Base-by-base conservation (phyloP, 176 grass and related monocot species). In the Lolium perenne region DNA sequence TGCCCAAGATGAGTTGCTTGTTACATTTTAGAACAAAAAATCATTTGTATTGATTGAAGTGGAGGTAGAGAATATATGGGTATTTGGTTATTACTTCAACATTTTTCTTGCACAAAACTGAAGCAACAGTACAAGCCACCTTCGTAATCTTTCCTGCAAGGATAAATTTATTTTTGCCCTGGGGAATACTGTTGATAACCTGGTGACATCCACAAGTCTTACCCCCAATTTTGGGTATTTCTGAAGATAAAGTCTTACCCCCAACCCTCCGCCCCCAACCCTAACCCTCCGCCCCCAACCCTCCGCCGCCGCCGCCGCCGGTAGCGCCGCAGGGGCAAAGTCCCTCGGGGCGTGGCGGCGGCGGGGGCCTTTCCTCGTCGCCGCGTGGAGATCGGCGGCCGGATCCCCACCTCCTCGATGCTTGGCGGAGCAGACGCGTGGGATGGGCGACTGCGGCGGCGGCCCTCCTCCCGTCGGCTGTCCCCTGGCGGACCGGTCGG, bases 171-270 rank as follows among this genome's bases (percentile, higher is more conserved):
- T 79, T 75, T 89, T 83, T 95, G 38, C 92, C 88, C 48, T 53
- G 55, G 47, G 96, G 91, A 48, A 98, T 81, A 26, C 43, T 84
- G 1, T 91, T 82, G 77, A 98, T 23, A 79, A 94, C 91, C 93
- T 89, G 78, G 88, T 98, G 70, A 93, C 96, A 81, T 98, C 96
- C 38, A 98, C 96, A 43, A 98, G 87, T 84, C 85, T 94, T 72
- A 94, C 78, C 49, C 85, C 82, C 65, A 94, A 83, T 20, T 98
- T 88, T 54, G 91, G 93, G 74, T 92, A 90, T 72, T 98, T 98
- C 68, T 91, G 90, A 47, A 95, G 81, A 74, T 98, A 98, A 38
- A 94, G n/a, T n/a, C n/a, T n/a, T n/a, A n/a, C n/a, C n/a, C n/a
- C n/a, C n/a, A n/a, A n/a, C n/a, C n/a, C n/a, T n/a, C n/a, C n/a